phyloP scores from a whole-genome alignment of 2,329 filamentous ascomycete genomes.

The Exophiala lecanii-corni region DNA sequence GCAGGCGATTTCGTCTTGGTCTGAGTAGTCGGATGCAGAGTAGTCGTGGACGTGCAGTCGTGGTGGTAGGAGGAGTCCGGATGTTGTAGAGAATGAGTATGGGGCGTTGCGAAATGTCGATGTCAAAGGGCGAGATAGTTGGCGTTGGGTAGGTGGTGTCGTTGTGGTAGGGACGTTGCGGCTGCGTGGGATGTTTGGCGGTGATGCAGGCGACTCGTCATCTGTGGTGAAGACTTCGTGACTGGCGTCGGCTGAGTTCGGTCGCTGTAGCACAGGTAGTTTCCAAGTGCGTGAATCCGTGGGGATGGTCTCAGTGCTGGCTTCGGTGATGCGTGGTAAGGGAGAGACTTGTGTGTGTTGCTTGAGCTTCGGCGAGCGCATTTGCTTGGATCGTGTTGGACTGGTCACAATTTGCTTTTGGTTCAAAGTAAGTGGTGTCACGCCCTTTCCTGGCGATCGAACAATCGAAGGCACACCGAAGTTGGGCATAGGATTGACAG shows the following conservation, averaged over 20 bases:
- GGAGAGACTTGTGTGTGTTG: background rate
- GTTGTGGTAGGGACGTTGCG: no score
- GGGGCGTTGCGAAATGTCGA: no score
- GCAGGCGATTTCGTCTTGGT: background rate
- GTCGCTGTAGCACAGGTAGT: background rate
- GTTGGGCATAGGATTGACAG: background rate
- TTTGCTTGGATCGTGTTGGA: background rate
- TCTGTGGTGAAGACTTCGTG: no score
- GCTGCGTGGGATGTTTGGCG: no score
- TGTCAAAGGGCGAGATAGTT: no score
- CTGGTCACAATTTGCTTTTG: background rate
- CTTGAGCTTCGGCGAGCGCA: background rate
- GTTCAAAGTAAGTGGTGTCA: background rate
- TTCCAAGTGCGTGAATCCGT: background rate
- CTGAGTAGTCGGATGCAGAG: background rate
- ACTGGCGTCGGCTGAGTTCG: background rate
- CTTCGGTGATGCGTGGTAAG: background rate
- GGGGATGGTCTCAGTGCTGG: background rate
- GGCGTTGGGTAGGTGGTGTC: no score
- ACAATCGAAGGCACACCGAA: slow-evolving; percentile 10
- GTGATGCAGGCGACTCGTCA: no score
- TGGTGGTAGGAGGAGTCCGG: no score
- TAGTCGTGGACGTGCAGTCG: background rate
- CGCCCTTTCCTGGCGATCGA: background rate
- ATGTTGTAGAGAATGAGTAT: no score